These are phyloP conservation scores for Millerozyma miso DNA, from an alignment of 805 yeast genomes.

Conservation along the genomic window DNA sequence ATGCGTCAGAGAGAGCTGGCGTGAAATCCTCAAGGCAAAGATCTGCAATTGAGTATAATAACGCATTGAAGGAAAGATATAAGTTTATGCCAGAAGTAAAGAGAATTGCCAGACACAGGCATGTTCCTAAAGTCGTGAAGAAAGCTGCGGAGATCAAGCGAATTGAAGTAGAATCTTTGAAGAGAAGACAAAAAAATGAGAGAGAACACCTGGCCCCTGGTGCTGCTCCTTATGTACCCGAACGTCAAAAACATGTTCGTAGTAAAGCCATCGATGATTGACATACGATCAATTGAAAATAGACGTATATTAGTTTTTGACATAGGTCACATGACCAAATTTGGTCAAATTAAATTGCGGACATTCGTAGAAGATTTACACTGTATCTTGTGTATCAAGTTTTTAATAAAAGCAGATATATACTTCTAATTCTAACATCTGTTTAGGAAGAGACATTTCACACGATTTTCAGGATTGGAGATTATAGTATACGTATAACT, in stretches of 20 bases:
- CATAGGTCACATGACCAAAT: not conserved
- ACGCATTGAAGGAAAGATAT: constrained; percentile 85
- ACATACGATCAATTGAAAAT: not conserved
- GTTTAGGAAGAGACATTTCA: not conserved
- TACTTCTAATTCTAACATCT: not conserved
- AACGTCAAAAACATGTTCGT: constrained; percentile 82
- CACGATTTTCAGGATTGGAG: not conserved
- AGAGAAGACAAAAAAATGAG: constrained; percentile 78
- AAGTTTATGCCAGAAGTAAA: constrained; percentile 95
- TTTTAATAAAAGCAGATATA: not conserved
- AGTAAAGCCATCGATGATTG: constrained; percentile 66
- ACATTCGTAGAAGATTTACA: not conserved
- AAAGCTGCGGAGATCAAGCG: constrained; percentile 85
- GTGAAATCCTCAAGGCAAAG: constrained; percentile 79
- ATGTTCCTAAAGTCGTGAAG: constrained; percentile 81
- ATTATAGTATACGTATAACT: not conserved
- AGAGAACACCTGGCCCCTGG: constrained; percentile 72
- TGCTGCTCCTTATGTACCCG: constrained; percentile 55
- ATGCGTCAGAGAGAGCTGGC: constrained; percentile 78
- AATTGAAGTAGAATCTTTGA: constrained; percentile 65
- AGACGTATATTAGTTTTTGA: not conserved
- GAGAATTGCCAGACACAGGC: constrained; percentile 88
- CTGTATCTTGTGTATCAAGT: not conserved
- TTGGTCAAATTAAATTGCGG: constrained; percentile 5
- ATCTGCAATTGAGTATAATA: constrained; percentile 83